Base-by-base conservation (phyloP, 208 protist genomes). In the Trypanosomatidae sp. region DNA sequence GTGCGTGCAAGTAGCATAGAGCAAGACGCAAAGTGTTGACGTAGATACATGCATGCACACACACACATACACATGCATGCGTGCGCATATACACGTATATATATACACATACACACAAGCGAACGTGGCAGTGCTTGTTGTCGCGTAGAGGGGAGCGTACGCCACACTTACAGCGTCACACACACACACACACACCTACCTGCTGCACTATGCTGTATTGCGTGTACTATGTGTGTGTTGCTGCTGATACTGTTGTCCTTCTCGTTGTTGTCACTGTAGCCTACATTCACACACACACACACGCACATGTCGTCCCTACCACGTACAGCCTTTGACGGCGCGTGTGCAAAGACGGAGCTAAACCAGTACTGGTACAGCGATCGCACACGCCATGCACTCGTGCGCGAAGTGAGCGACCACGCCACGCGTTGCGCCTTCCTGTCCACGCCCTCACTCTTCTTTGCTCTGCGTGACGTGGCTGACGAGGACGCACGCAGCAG, bases 351-450 rank as follows among this genome's bases (percentile, higher is more conserved):
- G 30, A 46, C 53, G 1, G 70, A 92, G 51, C 63, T 83, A 37
- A 96, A 96, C 50, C 91, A 96, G 57, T 96, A 96, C 57, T 96
- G 91, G 88, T 96, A 95, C 66, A 91, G 77, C n/a, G 20, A 44
- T n/a, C 23, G 56, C 26, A 94, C 88, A 7, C 89, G 95, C 43
- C 18, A 65, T 7, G 39, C 63, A 0, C 26, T 96, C 2, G 21
- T 87, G 11, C 50, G 52, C 0, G 91, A 95, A 56, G 66, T 93
- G 20, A 26, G 33, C 7, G 66, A 83, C 41, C 70, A 84, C 54
- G 69, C 66, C 37, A 71, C 70, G 10, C 33, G 59, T 21, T 88
- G 71, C 38, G 91, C 88, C 7, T 95, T 93, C 41, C 56, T 96
- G 7, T 95, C 91, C 3, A 92, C 83, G 1, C 91, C 91, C 4